Percentiles rank a stretch among this genome's conserved stretches.
Conservation (phyloP, 176 grass and related monocot species). For the Carex kokanica region DNA sequence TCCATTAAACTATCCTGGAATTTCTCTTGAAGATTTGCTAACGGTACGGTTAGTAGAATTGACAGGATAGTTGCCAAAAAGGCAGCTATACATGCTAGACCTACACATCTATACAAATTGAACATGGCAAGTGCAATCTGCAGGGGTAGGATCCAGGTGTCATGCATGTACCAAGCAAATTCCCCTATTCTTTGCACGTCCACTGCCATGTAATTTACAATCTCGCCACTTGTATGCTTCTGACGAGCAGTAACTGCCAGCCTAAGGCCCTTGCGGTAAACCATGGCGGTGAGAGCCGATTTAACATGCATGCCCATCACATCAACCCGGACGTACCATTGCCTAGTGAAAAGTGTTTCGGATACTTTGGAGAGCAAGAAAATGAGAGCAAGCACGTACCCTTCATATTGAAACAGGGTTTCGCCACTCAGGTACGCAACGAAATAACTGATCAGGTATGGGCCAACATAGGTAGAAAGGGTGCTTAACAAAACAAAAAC, state of each 20-base stretch:
- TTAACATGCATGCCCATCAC: conserved; percentile 99
- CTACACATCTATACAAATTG: conserved; percentile 85
- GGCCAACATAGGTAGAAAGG: conserved; percentile 77
- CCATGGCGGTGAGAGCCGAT: conserved; percentile 84
- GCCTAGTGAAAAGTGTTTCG: conserved; percentile 73
- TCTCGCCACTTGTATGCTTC: conserved; percentile 89
- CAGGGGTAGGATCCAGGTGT: conserved; percentile 96
- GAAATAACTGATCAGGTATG: conserved; percentile 88
- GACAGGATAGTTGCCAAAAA: conserved; percentile 70
- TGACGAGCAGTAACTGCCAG: conserved; percentile 70
- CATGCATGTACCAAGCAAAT: conserved; percentile 97
- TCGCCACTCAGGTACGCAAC: conserved; percentile 96
- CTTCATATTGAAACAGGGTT: conserved; percentile 72
- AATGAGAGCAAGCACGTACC: conserved; percentile 78
- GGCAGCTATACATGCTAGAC: conserved; percentile 64
- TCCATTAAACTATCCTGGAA: conserved; percentile 96
- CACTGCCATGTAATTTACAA: conserved; percentile 99
- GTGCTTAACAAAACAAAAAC: conserved; percentile 77
- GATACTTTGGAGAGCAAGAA: conserved; percentile 78
- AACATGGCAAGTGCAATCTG: conserved; percentile 91
- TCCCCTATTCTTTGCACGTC: conserved; percentile 98
- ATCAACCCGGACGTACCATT: conserved; percentile 96
- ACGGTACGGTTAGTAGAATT: conserved; percentile 73
- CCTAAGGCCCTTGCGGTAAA: conserved; percentile 86
- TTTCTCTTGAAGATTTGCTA: conserved; percentile 87